A percentile compares a stretch with the other conserved stretches of the same genome.
Conservation (phyloP, 2,329 filamentous ascomycete genomes). For the Achaetomium macrosporum region DNA sequence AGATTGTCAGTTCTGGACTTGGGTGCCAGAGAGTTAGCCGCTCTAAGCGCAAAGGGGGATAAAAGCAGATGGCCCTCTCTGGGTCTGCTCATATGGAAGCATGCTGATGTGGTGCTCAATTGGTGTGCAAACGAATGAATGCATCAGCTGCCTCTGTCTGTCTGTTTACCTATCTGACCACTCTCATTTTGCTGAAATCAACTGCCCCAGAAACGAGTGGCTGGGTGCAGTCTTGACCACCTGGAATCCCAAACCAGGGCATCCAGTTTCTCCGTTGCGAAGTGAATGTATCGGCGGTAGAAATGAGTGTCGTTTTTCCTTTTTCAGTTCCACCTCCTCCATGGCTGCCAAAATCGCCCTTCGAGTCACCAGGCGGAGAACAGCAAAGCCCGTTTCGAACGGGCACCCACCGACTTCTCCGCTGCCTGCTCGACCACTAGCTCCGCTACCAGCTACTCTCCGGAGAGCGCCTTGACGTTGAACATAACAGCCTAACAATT, state of each 20-base stretch:
- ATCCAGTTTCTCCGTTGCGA: background rate
- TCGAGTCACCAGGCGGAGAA: background rate
- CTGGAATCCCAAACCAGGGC: background rate
- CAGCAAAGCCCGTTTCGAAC: background rate
- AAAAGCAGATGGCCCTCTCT: no score
- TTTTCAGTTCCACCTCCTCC: background rate
- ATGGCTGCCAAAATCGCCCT: constrained; percentile 1
- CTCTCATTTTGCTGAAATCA: background rate
- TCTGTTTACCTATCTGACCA: background rate
- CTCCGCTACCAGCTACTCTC: constrained; percentile 7
- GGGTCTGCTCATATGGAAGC: no score
- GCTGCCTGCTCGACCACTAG: background rate
- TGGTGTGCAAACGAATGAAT: background rate
- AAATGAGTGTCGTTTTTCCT: constrained; percentile 7
- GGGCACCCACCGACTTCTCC: background rate
- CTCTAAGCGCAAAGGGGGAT: no score
- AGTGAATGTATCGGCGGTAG: constrained; percentile 6
- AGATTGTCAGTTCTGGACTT: no score
- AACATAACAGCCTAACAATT: constrained; percentile 18
- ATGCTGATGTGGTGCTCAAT: no score
- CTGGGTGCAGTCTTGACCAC: background rate
- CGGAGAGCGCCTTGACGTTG: constrained; percentile 1
- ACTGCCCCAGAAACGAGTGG: constrained; percentile 13
- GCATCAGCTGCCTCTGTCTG: constrained; percentile 3
- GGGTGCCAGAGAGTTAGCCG: no score